phyloP scores from a whole-genome alignment of 768 basidiomycete genomes.

The Podaxis mareebaensis region DNA sequence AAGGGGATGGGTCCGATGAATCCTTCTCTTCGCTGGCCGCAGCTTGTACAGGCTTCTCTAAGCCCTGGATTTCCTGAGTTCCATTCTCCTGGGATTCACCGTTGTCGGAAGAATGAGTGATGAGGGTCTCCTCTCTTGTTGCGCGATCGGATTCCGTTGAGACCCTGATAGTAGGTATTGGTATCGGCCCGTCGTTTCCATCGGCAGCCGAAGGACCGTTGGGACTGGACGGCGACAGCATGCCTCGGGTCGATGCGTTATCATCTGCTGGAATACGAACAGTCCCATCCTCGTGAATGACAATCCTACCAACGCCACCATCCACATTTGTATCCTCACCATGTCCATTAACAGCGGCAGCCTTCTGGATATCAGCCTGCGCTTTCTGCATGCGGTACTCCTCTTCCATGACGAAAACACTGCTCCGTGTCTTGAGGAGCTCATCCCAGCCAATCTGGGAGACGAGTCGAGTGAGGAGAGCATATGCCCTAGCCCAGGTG shows the following conservation, averaged over 20 bases:
- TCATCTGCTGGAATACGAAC: conserved; percentile 42
- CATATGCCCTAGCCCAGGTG: conserved; percentile 94
- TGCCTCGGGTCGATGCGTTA: conserved; percentile 68
- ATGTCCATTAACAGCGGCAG: conserved; percentile 26
- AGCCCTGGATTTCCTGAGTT: conserved; percentile 21
- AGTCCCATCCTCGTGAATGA: conserved; percentile 69
- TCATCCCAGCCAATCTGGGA: conserved; percentile 99
- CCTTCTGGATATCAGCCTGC: conserved; percentile 60
- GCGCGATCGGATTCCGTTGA: conserved; percentile 61
- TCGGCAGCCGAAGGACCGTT: conserved; percentile 22
- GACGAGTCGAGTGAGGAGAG: conserved; percentile 87
- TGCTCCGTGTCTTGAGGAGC: conserved; percentile 89
- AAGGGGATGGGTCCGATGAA: conserved; percentile 36
- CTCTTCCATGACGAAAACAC: conserved; percentile 99
- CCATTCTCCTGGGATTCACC: conserved; percentile 27
- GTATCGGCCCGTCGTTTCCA: conserved; percentile 31
- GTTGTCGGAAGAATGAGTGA: conserved; percentile 14
- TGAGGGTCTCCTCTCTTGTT: conserved; percentile 26
- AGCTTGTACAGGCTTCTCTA: conserved; percentile 53
- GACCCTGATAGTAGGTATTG: conserved; percentile 69
- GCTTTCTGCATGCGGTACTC: conserved; percentile 98
- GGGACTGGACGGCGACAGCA: conserved; percentile 45
- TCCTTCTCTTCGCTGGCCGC: conserved; percentile 49
- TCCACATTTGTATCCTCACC: conserved; percentile 26
- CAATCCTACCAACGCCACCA: conserved; percentile 33